phyloP scores from a whole-genome alignment of 345 rosid genomes.

The Brassica cretica region DNA sequence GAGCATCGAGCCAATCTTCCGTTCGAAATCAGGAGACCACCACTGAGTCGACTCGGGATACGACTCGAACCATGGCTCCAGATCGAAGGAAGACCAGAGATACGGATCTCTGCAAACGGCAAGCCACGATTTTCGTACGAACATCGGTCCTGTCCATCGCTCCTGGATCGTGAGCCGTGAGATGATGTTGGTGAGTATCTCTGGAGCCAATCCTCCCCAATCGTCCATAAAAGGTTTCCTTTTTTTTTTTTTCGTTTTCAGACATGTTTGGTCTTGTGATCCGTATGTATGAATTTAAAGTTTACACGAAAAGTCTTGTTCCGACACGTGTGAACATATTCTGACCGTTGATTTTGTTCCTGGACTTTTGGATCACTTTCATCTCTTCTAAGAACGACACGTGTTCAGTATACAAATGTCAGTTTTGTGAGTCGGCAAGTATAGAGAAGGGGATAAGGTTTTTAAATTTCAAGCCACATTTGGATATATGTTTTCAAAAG shows the following conservation, averaged over 20 bases:
- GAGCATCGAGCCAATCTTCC: constrained; percentile 66
- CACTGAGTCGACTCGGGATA: constrained; percentile 48
- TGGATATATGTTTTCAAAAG: constrained; percentile 22
- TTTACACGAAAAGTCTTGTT: not conserved
- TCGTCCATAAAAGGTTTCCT: constrained; percentile 25
- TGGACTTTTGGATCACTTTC: constrained; percentile 26
- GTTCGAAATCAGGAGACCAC: constrained; percentile 77
- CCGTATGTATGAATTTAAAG: not conserved
- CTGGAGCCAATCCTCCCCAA: constrained; percentile 79
- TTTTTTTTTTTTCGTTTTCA: not conserved
- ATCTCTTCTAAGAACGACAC: constrained; percentile 11
- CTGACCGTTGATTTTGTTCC: constrained; percentile 26
- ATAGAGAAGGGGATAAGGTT: constrained; percentile 15
- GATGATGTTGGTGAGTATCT: constrained; percentile 68
- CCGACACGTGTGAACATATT: constrained; percentile 25
- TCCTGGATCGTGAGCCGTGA: constrained; percentile 61
- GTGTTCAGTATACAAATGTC: constrained; percentile 20
- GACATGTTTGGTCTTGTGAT: constrained; percentile 6
- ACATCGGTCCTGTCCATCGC: constrained; percentile 81
- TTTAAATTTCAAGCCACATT: not conserved
- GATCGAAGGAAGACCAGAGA: constrained; percentile 65
- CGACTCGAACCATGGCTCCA: constrained; percentile 59
- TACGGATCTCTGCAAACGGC: constrained; percentile 64
- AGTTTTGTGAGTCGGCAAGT: not conserved
- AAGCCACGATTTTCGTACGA: constrained; percentile 75